These are phyloP conservation scores for Psilocybe azurescens DNA, from an alignment of 768 basidiomycete genomes.

Conservation along the genomic window DNA sequence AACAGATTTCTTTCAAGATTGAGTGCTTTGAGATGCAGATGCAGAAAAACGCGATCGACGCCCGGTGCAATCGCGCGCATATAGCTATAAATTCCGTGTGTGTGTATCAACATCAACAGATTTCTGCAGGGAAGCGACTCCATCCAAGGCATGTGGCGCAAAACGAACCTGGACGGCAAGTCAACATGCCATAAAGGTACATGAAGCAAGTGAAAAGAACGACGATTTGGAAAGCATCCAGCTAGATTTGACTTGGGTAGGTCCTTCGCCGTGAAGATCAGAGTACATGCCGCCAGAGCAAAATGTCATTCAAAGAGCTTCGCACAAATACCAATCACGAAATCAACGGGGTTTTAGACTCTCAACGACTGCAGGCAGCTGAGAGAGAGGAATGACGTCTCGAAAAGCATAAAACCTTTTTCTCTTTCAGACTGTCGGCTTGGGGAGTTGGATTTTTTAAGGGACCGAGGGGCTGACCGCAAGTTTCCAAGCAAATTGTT, in stretches of 20 bases:
- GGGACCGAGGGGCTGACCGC: not conserved
- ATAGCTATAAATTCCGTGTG: not conserved
- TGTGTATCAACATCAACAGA: slow-evolving; percentile 10
- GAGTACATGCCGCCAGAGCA: slow-evolving; percentile 7
- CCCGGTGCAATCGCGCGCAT: slow-evolving; percentile 26
- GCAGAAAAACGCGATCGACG: slow-evolving; percentile 22
- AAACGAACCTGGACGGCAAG: slow-evolving; percentile 9
- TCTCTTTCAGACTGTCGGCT: not conserved
- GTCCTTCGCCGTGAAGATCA: slow-evolving; percentile 15
- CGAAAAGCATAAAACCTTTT: slow-evolving; percentile 1
- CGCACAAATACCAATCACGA: slow-evolving; percentile 29
- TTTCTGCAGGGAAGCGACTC: not conserved
- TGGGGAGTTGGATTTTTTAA: not conserved
- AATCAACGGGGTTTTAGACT: slow-evolving; percentile 27
- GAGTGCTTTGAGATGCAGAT: slow-evolving; percentile 9
- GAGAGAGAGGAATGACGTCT: slow-evolving; percentile 15
- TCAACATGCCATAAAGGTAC: slow-evolving; percentile 5
- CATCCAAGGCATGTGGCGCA: slow-evolving; percentile 13
- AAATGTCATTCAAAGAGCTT: slow-evolving; percentile 1
- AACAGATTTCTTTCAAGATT: slow-evolving; percentile 18
- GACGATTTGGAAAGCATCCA: not conserved
- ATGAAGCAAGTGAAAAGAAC: slow-evolving; percentile 14
- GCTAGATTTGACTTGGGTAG: slow-evolving; percentile 12
- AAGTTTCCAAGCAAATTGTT: not conserved
- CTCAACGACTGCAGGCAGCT: slow-evolving; percentile 1